Base-by-base conservation (phyloP, 805 yeast species). In the Torulaspora delbrueckii region DNA sequence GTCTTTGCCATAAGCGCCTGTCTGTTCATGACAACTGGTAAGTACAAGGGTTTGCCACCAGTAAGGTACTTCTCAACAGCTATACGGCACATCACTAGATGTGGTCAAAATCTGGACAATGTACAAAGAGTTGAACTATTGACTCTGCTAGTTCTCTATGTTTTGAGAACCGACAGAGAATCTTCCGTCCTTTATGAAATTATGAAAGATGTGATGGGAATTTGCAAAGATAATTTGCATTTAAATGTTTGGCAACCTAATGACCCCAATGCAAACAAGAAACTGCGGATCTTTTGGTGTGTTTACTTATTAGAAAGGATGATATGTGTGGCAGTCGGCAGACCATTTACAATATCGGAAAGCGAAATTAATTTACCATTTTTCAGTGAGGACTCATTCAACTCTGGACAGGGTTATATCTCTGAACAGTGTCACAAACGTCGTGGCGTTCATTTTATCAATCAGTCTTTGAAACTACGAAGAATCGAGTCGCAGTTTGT, bases 211-310 rank as follows among this genome's bases (percentile, higher is more conserved):
- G 74, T 81, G 5, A 70, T 78, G 72, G 59, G 64, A 16, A 60
- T 76, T 9, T 76, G 78, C 53, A 58, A 57, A 36, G 53, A 61
- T 23, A 51, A 60, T 24, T 43, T 66, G 34, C 49, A 48, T 19
- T 41, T 65, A 32, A 64, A 65, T 40, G 51, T 48, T 28, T 56
- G 63, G 57, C 52, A 59, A 26, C 48, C 54, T 3, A 45, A 56
- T 8, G 62, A 57, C 40, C 51, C 54, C 6, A 46, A 50, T 43
- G 56, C 58, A 3, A 71, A 73, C 50, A 68, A 69, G 42, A 73
- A 70, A 55, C 60, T 78, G 62, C 69, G 85, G 51, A 63, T 78
- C 13, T 81, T 82, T 66, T 81, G 86, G 86, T 77, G 82, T 57
- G 75, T 76, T 6, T 81, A 80, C 58, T 56, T 78, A n/a, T 57